Conservation (phyloP, 2,329 filamentous ascomycete genomes). For the Falciphora oryzae region DNA sequence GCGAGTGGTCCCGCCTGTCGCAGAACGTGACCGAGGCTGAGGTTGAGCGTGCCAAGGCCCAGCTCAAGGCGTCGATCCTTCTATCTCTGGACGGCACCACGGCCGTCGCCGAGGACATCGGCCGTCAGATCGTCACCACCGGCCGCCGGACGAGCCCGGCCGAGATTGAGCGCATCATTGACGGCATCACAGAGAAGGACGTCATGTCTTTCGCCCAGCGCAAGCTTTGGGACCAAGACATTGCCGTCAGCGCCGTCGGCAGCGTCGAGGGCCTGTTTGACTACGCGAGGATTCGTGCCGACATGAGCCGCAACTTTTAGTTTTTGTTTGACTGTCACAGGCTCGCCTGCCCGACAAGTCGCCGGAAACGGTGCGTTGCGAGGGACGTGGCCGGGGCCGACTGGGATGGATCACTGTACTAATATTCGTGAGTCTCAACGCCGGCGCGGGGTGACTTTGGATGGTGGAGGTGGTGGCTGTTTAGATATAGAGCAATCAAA, state of each 20-base stretch:
- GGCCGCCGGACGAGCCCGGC: slow-evolving; percentile 84
- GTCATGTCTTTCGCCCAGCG: slow-evolving; percentile 94
- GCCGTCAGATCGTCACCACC: slow-evolving; percentile 96
- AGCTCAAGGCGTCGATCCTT: slow-evolving; percentile 97
- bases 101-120: slow-evolving; percentile 95
- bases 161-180: slow-evolving; percentile 91
- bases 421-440: slow-evolving; percentile 27
- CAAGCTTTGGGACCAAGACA: slow-evolving; percentile 96
- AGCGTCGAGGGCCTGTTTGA: slow-evolving; percentile 81
- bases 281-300: slow-evolving; percentile 45
- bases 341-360: not conserved
- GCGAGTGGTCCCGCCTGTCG: slow-evolving; percentile 95
- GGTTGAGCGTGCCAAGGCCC: slow-evolving; percentile 96
- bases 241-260: slow-evolving; percentile 89
- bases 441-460: slow-evolving; percentile 32
- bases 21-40: slow-evolving; percentile 83
- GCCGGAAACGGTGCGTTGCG: slow-evolving; percentile 10
- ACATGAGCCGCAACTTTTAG: slow-evolving; percentile 33
- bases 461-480: slow-evolving; percentile 16
- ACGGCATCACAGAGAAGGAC: slow-evolving; percentile 87
- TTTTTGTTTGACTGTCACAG: not conserved
- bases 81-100: slow-evolving; percentile 97
- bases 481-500: slow-evolving; percentile 28
- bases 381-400: slow-evolving; percentile 9
- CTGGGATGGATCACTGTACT: slow-evolving; percentile 23